phyloP scores from a whole-genome alignment of 331 rosid genomes.

The Phaseolus coccineus region DNA sequence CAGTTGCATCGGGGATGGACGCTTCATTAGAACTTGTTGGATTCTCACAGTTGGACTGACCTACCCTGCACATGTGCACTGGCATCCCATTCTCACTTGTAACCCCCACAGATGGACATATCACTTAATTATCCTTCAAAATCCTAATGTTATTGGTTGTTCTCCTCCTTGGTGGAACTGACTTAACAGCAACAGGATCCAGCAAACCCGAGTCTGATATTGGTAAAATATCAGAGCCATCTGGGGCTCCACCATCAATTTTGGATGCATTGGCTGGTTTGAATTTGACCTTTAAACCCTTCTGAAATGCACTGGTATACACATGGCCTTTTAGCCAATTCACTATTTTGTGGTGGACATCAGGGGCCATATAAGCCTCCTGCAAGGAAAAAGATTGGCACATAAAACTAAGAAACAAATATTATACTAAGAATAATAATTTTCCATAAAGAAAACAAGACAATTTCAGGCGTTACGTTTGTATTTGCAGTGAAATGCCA shows the following conservation, averaged over 20 bases:
- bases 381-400: conserved; percentile 48
- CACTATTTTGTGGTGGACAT: conserved; percentile 67
- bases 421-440: conserved; percentile 4
- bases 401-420: conserved; percentile 6
- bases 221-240: conserved; percentile 57
- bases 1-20: conserved; percentile 52
- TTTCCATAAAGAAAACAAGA: conserved; percentile 35
- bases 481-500: conserved; percentile 78
- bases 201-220: conserved; percentile 59
- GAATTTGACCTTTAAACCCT: conserved; percentile 61
- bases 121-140: conserved; percentile 69
- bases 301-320: conserved; percentile 64
- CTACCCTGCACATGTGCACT: conserved; percentile 49
- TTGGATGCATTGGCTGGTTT: conserved; percentile 59
- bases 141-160: conserved; percentile 67
- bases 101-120: conserved; percentile 60
- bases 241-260: conserved; percentile 58
- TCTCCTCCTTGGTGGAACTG: conserved; percentile 82
- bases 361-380: conserved; percentile 73
- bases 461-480: conserved; percentile 58
- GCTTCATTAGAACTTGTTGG: conserved; percentile 51
- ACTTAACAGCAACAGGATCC: conserved; percentile 81
- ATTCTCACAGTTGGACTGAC: conserved; percentile 54
- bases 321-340: conserved; percentile 85
- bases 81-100: conserved; percentile 50